These are phyloP conservation scores for Limtongia smithiae DNA, from an alignment of 805 yeast genomes.

Conservation along the genomic window DNA sequence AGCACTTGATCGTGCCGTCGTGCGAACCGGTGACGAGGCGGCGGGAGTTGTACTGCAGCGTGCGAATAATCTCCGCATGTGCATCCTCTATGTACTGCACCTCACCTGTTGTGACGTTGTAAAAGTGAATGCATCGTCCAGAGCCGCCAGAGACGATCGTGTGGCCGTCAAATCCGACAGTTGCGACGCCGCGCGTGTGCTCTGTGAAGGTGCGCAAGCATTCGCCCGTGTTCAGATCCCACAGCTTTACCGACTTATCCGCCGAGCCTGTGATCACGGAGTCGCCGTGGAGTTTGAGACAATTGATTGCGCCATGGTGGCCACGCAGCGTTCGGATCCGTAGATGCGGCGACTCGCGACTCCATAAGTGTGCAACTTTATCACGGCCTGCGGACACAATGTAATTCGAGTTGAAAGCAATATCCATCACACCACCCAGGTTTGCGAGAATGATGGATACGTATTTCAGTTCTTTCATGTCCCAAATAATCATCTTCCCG, in stretches of 20 bases:
- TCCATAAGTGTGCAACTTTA: conserved; percentile 12
- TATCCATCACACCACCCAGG: conserved; percentile 85
- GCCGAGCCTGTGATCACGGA: conserved; percentile 13
- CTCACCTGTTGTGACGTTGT: conserved; percentile 5
- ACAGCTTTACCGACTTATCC: conserved; percentile 7
- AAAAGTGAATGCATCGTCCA: not conserved
- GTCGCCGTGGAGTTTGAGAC: not conserved
- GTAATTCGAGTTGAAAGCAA: conserved; percentile 74
- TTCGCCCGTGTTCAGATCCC: conserved; percentile 5
- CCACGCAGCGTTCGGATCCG: conserved; percentile 1
- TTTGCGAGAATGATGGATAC: conserved; percentile 92
- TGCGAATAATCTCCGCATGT: conserved; percentile 6
- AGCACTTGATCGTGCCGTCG: conserved; percentile 14
- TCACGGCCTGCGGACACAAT: conserved; percentile 85
- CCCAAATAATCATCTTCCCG: conserved; percentile 90
- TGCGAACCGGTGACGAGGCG: conserved; percentile 17
- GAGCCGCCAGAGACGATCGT: conserved; percentile 13
- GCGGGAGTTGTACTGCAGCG: conserved; percentile 1
- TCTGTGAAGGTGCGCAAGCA: conserved; percentile 1
- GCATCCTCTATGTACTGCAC: conserved; percentile 1
- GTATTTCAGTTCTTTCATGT: conserved; percentile 75
- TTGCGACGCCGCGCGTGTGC: conserved; percentile 17
- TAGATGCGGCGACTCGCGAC: not conserved
- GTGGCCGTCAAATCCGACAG: conserved; percentile 8
- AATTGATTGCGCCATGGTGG: conserved; percentile 4